A percentile compares a stretch with the other conserved stretches of the same genome.
Evolutionary conservation across 148 eudicot species (phyloP).

Genomic region (Tetragonia tetragonoides): DNA sequence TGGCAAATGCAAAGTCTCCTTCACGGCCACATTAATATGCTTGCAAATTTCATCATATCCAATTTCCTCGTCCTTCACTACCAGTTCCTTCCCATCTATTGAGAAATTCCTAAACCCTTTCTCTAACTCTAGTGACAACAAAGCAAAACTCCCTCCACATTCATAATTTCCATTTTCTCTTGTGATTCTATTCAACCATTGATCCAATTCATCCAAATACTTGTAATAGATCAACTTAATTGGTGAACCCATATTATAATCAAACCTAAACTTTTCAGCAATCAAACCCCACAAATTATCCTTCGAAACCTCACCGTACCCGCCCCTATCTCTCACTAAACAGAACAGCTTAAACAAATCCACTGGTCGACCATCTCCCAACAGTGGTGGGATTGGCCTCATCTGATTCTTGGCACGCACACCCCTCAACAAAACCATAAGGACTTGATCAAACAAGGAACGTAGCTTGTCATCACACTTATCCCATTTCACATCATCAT

Average conservation of each 20-base stretch:
- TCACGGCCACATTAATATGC: slow-evolving; percentile 21
- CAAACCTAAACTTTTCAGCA: slow-evolving; percentile 56
- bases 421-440: slow-evolving; percentile 44
- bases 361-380: slow-evolving; percentile 50
- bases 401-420: slow-evolving; percentile 40
- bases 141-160: slow-evolving; percentile 50
- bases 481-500: slow-evolving; percentile 40
- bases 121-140: slow-evolving; percentile 50
- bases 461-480: slow-evolving; percentile 48
- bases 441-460: slow-evolving; percentile 66
- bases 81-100: slow-evolving; percentile 14
- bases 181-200: slow-evolving; percentile 47
- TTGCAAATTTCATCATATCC: slow-evolving; percentile 26
- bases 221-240: slow-evolving; percentile 57
- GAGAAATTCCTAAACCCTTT: slow-evolving; percentile 37
- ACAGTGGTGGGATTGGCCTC: slow-evolving; percentile 53
- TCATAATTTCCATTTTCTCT: slow-evolving; percentile 41
- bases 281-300: slow-evolving; percentile 64
- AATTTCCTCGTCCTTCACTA: slow-evolving; percentile 18
- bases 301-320: slow-evolving; percentile 55
- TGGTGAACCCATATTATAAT: slow-evolving; percentile 30
- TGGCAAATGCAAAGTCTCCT: slow-evolving; percentile 20
- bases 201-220: slow-evolving; percentile 71
- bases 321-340: slow-evolving; percentile 69
- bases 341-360: slow-evolving; percentile 79